Conservation (phyloP, 352 stramenopile species). For the Aphanomyces euteiches region DNA sequence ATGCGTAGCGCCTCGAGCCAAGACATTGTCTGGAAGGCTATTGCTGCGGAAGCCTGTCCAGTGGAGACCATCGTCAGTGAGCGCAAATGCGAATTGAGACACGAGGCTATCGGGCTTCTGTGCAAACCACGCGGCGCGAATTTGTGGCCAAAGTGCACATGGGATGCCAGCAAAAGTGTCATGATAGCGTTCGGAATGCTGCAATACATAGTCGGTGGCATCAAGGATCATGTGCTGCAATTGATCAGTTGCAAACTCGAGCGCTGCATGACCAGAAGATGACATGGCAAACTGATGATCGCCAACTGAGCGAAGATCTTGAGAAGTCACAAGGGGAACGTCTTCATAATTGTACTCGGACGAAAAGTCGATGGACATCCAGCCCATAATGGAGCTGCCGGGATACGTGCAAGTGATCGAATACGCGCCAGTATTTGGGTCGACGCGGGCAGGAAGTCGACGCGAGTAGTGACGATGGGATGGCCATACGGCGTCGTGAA, state of each 20-base stretch:
- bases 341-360: conserved; percentile 28
- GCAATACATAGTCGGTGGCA: conserved; percentile 26
- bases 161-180: not conserved
- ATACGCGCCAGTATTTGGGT: conserved; percentile 5
- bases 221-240: conserved; percentile 23
- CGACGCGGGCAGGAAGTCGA: not conserved
- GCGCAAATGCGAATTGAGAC: not conserved
- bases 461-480: conserved; percentile 8
- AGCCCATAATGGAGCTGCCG: conserved; percentile 15
- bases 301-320: no score
- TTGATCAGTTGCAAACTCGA: conserved; percentile 16
- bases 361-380: conserved; percentile 22
- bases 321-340: not conserved
- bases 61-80: conserved; percentile 5
- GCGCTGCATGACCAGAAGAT: not conserved
- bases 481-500: conserved; percentile 21
- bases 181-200: conserved; percentile 8
- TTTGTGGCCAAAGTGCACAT: not conserved
- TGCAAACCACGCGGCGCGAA: conserved; percentile 18
- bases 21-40: not conserved
- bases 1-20: not conserved
- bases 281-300: not conserved
- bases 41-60: conserved; percentile 3
- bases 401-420: conserved; percentile 15
- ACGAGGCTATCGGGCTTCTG: conserved; percentile 18